Conservation (phyloP, 768 basidiomycete species). For the Tylopilus rubrobrunneus region DNA sequence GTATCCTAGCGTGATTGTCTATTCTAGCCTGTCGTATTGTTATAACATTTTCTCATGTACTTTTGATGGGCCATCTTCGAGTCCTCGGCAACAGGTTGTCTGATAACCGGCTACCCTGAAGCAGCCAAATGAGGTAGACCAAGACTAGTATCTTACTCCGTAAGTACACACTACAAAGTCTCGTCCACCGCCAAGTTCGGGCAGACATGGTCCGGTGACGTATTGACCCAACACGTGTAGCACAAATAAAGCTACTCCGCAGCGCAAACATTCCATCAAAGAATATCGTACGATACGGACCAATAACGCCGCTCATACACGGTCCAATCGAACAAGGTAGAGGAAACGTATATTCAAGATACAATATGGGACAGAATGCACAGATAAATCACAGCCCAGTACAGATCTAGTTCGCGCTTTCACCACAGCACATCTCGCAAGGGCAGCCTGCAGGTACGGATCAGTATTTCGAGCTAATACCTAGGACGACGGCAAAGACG, state of each 20-base stretch:
- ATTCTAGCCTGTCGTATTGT: too few relatives aligned
- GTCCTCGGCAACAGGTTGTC: too few relatives aligned
- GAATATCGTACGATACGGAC: too few relatives aligned
- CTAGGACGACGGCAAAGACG: constrained; percentile 21
- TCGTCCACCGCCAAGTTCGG: too few relatives aligned
- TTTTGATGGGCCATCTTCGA: too few relatives aligned
- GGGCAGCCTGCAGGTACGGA: constrained; percentile 54
- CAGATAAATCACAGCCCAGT: constrained; percentile 2
- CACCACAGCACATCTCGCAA: constrained; percentile 70
- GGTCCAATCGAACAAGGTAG: not conserved
- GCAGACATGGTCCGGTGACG: not conserved
- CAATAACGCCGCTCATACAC: not conserved
- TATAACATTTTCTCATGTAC: too few relatives aligned
- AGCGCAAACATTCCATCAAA: too few relatives aligned
- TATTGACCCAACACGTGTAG: not conserved
- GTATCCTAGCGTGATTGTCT: not conserved
- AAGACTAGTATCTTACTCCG: too few relatives aligned
- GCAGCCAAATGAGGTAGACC: too few relatives aligned
- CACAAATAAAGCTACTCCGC: not conserved
- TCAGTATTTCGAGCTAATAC: constrained; percentile 1
- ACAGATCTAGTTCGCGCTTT: not conserved
- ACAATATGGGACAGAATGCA: constrained; percentile 9
- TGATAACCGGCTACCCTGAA: too few relatives aligned
- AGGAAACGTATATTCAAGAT: not conserved
- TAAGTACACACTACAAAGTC: too few relatives aligned